Conservation (phyloP, 148 eudicot species). For the Nepenthes mirabilis region DNA sequence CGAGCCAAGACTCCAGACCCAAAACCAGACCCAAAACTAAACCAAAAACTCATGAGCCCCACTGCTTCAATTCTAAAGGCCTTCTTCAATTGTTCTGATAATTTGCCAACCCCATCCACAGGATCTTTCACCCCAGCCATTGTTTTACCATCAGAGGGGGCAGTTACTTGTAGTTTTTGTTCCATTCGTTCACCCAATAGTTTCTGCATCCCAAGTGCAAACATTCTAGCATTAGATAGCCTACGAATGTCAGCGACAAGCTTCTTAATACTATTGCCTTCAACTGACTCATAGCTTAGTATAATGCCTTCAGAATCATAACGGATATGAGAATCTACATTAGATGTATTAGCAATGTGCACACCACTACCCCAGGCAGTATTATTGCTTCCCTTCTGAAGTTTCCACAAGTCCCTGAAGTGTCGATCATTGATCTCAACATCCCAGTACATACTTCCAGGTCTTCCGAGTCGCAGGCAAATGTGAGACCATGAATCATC, state of each 20-base stretch:
- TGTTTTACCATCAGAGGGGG: slow-evolving; percentile 37
- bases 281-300: slow-evolving; percentile 76
- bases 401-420: slow-evolving; percentile 91
- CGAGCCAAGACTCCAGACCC: slow-evolving; percentile 81
- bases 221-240: slow-evolving; percentile 82
- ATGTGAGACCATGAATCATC: slow-evolving; percentile 73
- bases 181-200: slow-evolving; percentile 64
- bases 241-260: slow-evolving; percentile 87
- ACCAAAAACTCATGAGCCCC: slow-evolving; percentile 93
- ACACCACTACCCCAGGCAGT: slow-evolving; percentile 92
- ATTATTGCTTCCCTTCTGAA: slow-evolving; percentile 63
- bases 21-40: slow-evolving; percentile 85
- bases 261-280: slow-evolving; percentile 80
- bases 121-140: slow-evolving; percentile 28
- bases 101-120: slow-evolving; percentile 47
- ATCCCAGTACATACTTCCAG: slow-evolving; percentile 98
- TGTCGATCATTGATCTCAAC: slow-evolving; percentile 89
- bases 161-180: slow-evolving; percentile 52
- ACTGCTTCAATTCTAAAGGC: slow-evolving; percentile 91
- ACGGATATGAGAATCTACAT: slow-evolving; percentile 83
- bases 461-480: slow-evolving; percentile 80
- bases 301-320: slow-evolving; percentile 91
- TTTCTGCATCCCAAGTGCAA: slow-evolving; percentile 90
- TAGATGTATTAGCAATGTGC: slow-evolving; percentile 87
- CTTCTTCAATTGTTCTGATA: slow-evolving; percentile 80